These are phyloP conservation scores for Boletus vermiculosoides DNA, from an alignment of 768 basidiomycete species.

Conservation along the genomic window DNA sequence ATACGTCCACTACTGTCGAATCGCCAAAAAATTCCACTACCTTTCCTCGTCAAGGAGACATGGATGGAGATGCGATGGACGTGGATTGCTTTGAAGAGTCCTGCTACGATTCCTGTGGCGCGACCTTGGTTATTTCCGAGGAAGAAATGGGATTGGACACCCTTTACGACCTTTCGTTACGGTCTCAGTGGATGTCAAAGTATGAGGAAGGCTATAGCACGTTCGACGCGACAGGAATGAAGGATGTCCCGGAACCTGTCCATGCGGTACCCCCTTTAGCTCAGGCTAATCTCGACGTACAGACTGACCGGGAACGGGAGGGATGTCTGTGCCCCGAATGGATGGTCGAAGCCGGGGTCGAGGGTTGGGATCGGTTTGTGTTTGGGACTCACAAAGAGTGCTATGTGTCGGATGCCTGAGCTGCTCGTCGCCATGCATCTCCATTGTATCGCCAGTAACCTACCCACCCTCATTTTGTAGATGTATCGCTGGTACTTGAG, in stretches of 20 bases:
- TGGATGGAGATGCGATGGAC: no score
- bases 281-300: not conserved
- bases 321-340: constrained; percentile 26
- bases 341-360: constrained; percentile 18
- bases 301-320: not conserved
- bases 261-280: not conserved
- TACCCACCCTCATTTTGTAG: no score
- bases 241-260: not conserved
- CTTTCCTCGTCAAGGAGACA: not conserved
- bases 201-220: constrained; percentile 12
- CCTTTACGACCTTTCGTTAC: constrained; percentile 6
- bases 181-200: constrained; percentile 12
- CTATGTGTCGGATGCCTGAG: not conserved
- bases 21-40: not conserved
- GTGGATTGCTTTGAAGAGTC: not conserved
- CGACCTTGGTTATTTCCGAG: not conserved
- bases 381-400: not conserved
- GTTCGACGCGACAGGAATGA: not conserved
- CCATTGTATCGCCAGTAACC: no score
- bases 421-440: no score
- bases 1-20: not conserved
- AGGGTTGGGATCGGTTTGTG: constrained; percentile 13
- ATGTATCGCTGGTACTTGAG: no score
- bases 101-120: not conserved
- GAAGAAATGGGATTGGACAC: constrained; percentile 4